These are phyloP conservation scores for Huntiella decipiens DNA, from an alignment of 2,329 filamentous ascomycete species.

Conservation along the genomic window DNA sequence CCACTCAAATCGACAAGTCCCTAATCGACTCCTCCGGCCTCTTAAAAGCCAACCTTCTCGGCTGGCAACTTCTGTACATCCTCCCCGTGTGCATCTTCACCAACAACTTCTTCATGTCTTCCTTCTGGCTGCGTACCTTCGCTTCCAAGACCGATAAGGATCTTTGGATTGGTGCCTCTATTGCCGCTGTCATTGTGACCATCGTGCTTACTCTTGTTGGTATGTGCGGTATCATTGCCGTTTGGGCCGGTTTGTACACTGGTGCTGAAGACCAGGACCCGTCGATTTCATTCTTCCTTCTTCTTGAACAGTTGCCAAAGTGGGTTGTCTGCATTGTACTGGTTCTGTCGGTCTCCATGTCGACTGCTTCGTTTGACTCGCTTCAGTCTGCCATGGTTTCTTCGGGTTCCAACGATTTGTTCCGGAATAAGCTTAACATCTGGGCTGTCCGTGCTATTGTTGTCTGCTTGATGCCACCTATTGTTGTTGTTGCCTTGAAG, in stretches of 20 bases:
- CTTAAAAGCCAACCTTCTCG: slow-evolving; percentile 49
- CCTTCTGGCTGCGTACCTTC: slow-evolving; percentile 71
- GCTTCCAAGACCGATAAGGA: slow-evolving; percentile 63
- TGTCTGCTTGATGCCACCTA: slow-evolving; percentile 53
- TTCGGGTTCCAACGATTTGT: slow-evolving; percentile 68
- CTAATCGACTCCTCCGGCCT: slow-evolving; percentile 51
- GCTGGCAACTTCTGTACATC: slow-evolving; percentile 76
- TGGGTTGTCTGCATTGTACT: slow-evolving; percentile 74
- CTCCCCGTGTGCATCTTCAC: slow-evolving; percentile 63
- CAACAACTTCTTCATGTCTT: slow-evolving; percentile 74
- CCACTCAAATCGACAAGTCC: slow-evolving; percentile 50
- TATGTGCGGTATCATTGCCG: slow-evolving; percentile 52
- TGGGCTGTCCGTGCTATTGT: slow-evolving; percentile 54
- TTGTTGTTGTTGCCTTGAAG: slow-evolving; percentile 54
- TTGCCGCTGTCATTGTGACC: slow-evolving; percentile 46
- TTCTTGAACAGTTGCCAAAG: slow-evolving; percentile 50
- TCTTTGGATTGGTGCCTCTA: slow-evolving; percentile 52
- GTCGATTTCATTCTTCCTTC: slow-evolving; percentile 54
- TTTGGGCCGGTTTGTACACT: slow-evolving; percentile 56
- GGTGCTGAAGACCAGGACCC: slow-evolving; percentile 38
- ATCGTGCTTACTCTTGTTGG: slow-evolving; percentile 57
- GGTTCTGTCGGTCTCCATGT: slow-evolving; percentile 61
- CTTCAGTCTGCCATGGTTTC: slow-evolving; percentile 71
- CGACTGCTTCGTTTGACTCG: slow-evolving; percentile 61
- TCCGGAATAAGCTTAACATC: slow-evolving; percentile 61